Evolutionary conservation across 176 grass and related monocot genomes (phyloP), one percentile per base, ranked within the genome.

Genomic region (Triticum monococcum): DNA sequence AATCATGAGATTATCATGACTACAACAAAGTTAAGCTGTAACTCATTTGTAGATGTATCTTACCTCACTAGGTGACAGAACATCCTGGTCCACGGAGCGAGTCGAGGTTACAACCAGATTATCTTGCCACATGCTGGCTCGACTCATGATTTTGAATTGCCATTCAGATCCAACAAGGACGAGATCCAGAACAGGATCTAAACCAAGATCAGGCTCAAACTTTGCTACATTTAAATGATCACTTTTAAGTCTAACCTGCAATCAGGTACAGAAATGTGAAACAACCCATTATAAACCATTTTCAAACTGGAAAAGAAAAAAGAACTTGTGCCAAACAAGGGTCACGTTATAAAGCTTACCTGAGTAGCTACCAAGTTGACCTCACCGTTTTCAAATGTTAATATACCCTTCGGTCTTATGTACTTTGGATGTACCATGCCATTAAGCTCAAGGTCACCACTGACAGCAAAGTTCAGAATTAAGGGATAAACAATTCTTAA

Each of bases 201-300:
- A 91, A 86, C 96, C 96, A 89, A 98, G 90, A 89, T 98, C 96
- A n/a, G 96, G 92, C 73, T 98, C 96, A 85, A 98, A 98, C 80
- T 98, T 98, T 35, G 96, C 93, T 54, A 90, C 84, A 91, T 98
- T 94, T 78, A 96, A 92, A 92, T 98, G 93, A 50, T 98, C 93
- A 32, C 86, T 90, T 91, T 98, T 98, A 79, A 98, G 92, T 88
- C 96, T 92, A 76, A 88, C 92, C 96, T 98, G 91, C 84, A 88
- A 74, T 84, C 82, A 46, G 87, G 76, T 37, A 76, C 17, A 62
- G 46, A 86, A 84, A 77, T 54, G 65, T 70, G 28, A 79, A 81
- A 32, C 18, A 57, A 57, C 54, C 22, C 70, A 71, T 84, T 17
- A 75, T 18, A 38, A 76, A 68, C 20, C 50, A 70, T 71, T 63